A percentile compares a stretch with the other conserved stretches of the same genome.
These are phyloP conservation scores for Leucosporidium creatinivorum DNA, from an alignment of 768 basidiomycete genomes.

Conservation along the genomic window DNA sequence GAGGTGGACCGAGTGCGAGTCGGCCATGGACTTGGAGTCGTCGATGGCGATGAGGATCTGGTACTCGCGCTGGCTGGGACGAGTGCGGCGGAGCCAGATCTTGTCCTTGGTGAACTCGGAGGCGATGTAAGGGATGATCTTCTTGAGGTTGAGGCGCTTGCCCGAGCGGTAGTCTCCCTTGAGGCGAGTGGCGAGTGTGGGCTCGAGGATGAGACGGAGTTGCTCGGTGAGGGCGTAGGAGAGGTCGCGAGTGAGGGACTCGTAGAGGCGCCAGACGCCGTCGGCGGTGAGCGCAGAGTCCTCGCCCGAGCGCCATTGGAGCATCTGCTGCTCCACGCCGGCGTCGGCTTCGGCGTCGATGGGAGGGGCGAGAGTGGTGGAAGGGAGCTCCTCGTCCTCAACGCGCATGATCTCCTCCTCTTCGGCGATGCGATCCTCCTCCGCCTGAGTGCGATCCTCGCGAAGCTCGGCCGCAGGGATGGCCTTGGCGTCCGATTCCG, in stretches of 20 bases:
- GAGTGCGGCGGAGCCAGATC: constrained; percentile 92
- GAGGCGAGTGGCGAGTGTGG: constrained; percentile 84
- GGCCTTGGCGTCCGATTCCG: constrained; percentile 41
- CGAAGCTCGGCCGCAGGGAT: constrained; percentile 38
- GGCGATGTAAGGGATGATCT: constrained; percentile 94
- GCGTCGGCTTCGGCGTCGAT: constrained; percentile 39
- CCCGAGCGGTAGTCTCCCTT: constrained; percentile 96
- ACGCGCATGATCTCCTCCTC: constrained; percentile 36
- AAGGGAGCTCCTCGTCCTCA: constrained; percentile 53
- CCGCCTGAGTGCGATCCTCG: constrained; percentile 21
- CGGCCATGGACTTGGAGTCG: constrained; percentile 94
- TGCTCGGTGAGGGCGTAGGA: constrained; percentile 91
- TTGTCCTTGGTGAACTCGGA: constrained; percentile 99
- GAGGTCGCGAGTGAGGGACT: constrained; percentile 79
- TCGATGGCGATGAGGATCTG: constrained; percentile 90
- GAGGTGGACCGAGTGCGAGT: constrained; percentile 81
- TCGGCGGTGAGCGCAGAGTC: constrained; percentile 54
- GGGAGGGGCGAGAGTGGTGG: constrained; percentile 34
- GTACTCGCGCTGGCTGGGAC: constrained; percentile 88
- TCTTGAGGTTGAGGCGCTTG: constrained; percentile 97
- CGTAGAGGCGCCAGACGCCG: constrained; percentile 85
- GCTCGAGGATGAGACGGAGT: constrained; percentile 89
- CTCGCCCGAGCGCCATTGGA: constrained; percentile 57
- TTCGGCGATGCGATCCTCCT: constrained; percentile 38
- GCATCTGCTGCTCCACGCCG: constrained; percentile 52